Evolutionary conservation across 441 rosid species (phyloP).

Genomic region (Jatropha podagrica): DNA sequence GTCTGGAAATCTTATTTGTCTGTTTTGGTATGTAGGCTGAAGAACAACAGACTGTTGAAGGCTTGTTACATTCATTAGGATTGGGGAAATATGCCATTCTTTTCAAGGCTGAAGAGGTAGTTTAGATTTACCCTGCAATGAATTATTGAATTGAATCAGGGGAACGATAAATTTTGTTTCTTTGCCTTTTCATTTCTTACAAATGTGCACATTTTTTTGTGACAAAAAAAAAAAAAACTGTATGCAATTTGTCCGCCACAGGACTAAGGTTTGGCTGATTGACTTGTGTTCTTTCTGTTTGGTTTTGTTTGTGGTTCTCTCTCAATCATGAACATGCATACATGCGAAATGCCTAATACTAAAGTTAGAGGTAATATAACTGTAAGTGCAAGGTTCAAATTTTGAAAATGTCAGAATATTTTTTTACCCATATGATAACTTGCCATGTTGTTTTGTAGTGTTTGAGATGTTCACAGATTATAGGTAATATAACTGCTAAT

Average conservation of each 20-base stretch:
- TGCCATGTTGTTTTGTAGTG: neutral
- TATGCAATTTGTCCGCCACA: neutral
- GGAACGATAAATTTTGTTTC: neutral
- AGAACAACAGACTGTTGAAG: slow-evolving; percentile 68
- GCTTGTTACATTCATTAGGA: slow-evolving; percentile 67
- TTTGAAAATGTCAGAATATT: neutral
- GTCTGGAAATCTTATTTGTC: slow-evolving; percentile 14
- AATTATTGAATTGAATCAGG: slow-evolving; percentile 7
- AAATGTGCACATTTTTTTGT: neutral
- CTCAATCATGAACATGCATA: neutral
- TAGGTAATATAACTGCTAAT: neutral
- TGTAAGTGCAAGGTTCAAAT: neutral
- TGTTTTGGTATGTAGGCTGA: slow-evolving; percentile 41
- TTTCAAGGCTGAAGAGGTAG: slow-evolving; percentile 89
- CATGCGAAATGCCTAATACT: neutral
- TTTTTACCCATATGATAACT: neutral
- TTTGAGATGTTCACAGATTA: neutral
- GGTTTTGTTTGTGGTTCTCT: neutral
- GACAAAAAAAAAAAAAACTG: neutral
- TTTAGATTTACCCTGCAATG: slow-evolving; percentile 29
- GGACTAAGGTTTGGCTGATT: neutral
- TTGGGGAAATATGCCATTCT: slow-evolving; percentile 64
- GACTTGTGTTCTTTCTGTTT: neutral
- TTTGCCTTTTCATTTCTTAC: neutral
- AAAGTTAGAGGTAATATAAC: too few relatives aligned